Base-by-base conservation (phyloP, 2,329 filamentous ascomycete species). In the Fusarium cicatricum region DNA sequence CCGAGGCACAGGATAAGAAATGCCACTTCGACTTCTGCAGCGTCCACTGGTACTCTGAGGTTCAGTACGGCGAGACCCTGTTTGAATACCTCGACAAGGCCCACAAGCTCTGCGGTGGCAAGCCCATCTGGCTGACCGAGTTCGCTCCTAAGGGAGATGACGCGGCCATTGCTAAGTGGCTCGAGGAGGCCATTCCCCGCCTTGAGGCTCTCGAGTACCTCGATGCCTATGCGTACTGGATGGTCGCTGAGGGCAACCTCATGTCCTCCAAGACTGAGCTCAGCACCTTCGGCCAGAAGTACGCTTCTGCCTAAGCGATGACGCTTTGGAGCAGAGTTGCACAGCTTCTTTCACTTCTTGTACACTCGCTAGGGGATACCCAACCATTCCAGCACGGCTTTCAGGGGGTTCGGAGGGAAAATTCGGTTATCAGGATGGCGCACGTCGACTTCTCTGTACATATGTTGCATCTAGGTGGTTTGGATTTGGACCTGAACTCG, bases 91-190 rank as follows among this genome's bases (percentile, higher is more conserved):
- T 88, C 50, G 61, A 76, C 56, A 57, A 77, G 26, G 81, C 82
- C 56, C 64, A 81, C 69, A 51, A 74, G 33, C 68, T 73, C 57
- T 84, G 82, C 19, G 60, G 47, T 70, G 68, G 73, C 37, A 75
- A 72, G 77, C 78, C 79, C 39, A 73, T 90, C 71, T 88, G 83
- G 82, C 75, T 89, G 51, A 88, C 85, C 51, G 87, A 90, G 78
- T 89, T 89, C 62, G 86, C 81, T 19, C 80, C 84, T 47, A 69
- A 74, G 29, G 81, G 78, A 53, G 74, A 72, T 46, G 74, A 77
- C 17, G 39, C 48, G 34, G 74, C 78, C 7, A 71, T 79, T 57
- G 71, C 71, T 59, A 57, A 57, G 31, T 87, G 87, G 78, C 74
- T 89, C 53, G 51, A 72, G 56, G 70, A 74, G 6, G 77, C 83